Conservation (phyloP, 306 rosid genomes). For the Betula pendula region DNA sequence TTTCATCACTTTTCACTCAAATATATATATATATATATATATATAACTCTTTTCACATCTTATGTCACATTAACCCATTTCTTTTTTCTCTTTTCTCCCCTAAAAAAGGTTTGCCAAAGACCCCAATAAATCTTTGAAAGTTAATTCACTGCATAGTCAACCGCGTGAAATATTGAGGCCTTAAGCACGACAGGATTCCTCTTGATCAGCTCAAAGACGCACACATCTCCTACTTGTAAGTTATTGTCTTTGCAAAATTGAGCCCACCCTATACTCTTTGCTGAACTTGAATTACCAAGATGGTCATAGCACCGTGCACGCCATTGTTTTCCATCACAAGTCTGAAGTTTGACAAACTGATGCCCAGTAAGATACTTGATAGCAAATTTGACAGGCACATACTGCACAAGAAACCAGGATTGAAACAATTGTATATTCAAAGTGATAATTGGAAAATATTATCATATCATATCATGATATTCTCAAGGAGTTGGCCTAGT, state of each 20-base stretch:
- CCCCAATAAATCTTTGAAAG: too few relatives aligned
- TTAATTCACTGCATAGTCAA: too few relatives aligned
- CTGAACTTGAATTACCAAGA: background rate
- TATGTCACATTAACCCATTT: too few relatives aligned
- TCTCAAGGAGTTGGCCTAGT: too few relatives aligned
- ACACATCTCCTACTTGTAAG: conserved; percentile 37
- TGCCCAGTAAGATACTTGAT: conserved; percentile 5
- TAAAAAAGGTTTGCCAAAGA: too few relatives aligned
- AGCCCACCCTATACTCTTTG: conserved; percentile 16
- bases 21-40: too few relatives aligned
- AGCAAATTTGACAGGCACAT: conserved; percentile 10
- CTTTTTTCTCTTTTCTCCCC: too few relatives aligned
- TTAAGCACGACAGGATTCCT: background rate
- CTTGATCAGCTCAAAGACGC: conserved; percentile 35
- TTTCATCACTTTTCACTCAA: too few relatives aligned
- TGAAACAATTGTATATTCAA: too few relatives aligned
- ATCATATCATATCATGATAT: background rate
- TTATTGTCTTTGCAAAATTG: conserved; percentile 14
- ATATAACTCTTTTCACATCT: too few relatives aligned
- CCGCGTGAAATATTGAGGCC: too few relatives aligned
- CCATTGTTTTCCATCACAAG: conserved; percentile 4
- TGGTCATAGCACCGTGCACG: background rate
- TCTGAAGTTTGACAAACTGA: conserved; percentile 1
- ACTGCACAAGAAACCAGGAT: background rate
- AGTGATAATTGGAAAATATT: background rate